phyloP scores from a whole-genome alignment of 768 basidiomycete species.

The Auriscalpium microsporum region DNA sequence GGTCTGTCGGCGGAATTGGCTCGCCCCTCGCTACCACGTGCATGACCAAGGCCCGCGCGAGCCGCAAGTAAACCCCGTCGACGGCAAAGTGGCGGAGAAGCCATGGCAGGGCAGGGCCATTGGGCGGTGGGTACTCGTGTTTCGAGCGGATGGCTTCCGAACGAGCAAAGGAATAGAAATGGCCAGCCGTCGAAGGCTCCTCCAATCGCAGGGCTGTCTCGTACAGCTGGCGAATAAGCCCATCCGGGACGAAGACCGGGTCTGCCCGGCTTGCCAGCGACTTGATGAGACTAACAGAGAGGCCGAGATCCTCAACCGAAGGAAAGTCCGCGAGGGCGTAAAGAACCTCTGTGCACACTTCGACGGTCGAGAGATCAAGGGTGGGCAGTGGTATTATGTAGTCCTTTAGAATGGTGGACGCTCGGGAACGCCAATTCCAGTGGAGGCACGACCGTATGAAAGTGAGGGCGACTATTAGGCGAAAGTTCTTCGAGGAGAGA shows the following conservation, averaged over 20 bases:
- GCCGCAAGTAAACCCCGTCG: conserved; percentile 32
- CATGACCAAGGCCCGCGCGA: conserved; percentile 40
- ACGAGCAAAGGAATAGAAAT: conserved; percentile 41
- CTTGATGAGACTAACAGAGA: background rate
- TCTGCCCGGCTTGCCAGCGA: background rate
- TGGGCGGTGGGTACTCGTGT: conserved; percentile 44
- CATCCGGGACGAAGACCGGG: background rate
- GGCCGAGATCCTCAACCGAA: background rate
- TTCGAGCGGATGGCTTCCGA: conserved; percentile 21
- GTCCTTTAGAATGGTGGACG: conserved; percentile 29
- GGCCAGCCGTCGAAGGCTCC: conserved; percentile 29
- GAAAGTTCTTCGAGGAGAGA: conserved; percentile 30
- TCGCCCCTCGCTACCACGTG: conserved; percentile 38
- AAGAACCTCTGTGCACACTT: conserved; percentile 36
- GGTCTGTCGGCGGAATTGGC: conserved; percentile 34
- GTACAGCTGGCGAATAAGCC: background rate
- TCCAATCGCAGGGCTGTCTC: conserved; percentile 2
- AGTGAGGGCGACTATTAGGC: conserved; percentile 39
- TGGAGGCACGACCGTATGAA: conserved; percentile 44
- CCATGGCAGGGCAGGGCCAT: conserved; percentile 38
- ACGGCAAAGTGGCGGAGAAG: conserved; percentile 39
- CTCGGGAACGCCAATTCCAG: conserved; percentile 44
- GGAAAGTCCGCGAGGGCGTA: conserved; percentile 5
- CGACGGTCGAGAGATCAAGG: conserved; percentile 19
- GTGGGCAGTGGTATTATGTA: conserved; percentile 20